A percentile compares a stretch with the other conserved stretches of the same genome.
Conservation (phyloP, 441 rosid genomes). For the Capsella rubella region DNA sequence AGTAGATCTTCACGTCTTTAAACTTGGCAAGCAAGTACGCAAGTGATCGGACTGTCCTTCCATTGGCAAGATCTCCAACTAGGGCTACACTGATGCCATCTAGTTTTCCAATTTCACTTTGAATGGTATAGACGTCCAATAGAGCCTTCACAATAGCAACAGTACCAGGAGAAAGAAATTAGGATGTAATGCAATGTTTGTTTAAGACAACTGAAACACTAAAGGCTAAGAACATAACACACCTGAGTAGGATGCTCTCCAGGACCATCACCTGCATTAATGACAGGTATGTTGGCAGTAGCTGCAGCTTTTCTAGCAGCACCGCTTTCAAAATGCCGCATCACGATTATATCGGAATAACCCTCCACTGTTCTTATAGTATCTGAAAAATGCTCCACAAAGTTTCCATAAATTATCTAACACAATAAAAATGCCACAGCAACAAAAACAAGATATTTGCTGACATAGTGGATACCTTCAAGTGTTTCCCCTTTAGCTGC, state of each 20-base stretch:
- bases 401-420: not conserved
- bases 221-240: constrained; percentile 8
- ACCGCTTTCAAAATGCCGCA: constrained; percentile 97
- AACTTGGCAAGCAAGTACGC: constrained; percentile 94
- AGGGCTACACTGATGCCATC: constrained; percentile 90
- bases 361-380: constrained; percentile 94
- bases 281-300: constrained; percentile 83
- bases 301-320: constrained; percentile 94
- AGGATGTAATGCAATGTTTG: not conserved
- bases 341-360: constrained; percentile 87
- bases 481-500: constrained; percentile 99
- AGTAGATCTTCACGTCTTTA: constrained; percentile 81
- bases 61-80: constrained; percentile 98
- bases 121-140: constrained; percentile 87
- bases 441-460: not conserved
- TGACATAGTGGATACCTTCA: constrained; percentile 61
- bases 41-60: constrained; percentile 93
- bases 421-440: not conserved
- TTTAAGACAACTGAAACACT: not conserved
- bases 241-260: constrained; percentile 99
- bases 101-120: constrained; percentile 87
- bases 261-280: constrained; percentile 99
- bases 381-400: constrained; percentile 56
- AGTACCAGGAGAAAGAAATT: not conserved
- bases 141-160: constrained; percentile 65